Evolutionary conservation across 805 yeast genomes (phyloP).

Genomic region (Hanseniaspora mollemarum): DNA sequence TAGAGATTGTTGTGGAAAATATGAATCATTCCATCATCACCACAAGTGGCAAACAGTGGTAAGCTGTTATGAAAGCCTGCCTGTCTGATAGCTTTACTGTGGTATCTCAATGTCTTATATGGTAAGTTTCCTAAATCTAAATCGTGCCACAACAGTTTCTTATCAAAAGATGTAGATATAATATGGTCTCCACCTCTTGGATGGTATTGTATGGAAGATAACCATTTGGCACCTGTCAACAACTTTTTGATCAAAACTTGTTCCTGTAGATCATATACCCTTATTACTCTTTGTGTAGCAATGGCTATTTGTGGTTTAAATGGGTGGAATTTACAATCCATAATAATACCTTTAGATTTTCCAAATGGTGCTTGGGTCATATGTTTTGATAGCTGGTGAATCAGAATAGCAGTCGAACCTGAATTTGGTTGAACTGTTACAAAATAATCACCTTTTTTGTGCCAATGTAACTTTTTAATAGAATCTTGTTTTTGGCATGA

Average conservation of each 20-base stretch:
- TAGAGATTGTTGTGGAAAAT: slow-evolving; percentile 94
- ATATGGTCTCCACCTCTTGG: slow-evolving; percentile 86
- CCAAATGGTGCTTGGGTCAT: slow-evolving; percentile 90
- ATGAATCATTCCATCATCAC: slow-evolving; percentile 88
- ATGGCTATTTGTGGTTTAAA: slow-evolving; percentile 87
- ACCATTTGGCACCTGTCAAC: slow-evolving; percentile 93
- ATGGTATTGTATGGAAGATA: slow-evolving; percentile 81
- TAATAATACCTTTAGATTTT: slow-evolving; percentile 82
- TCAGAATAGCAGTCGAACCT: slow-evolving; percentile 75
- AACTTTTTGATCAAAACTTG: slow-evolving; percentile 75
- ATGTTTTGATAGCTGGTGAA: slow-evolving; percentile 91
- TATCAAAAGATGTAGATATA: slow-evolving; percentile 84
- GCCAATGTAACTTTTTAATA: slow-evolving; percentile 84
- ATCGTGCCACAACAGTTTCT: slow-evolving; percentile 95
- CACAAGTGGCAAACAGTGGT: slow-evolving; percentile 87
- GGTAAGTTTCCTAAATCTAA: slow-evolving; percentile 80
- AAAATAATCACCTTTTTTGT: slow-evolving; percentile 91
- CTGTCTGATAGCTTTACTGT: slow-evolving; percentile 83
- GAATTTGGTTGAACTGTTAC: slow-evolving; percentile 94
- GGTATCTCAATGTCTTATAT: slow-evolving; percentile 89
- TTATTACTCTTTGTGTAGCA: slow-evolving; percentile 82
- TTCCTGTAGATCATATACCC: slow-evolving; percentile 79
- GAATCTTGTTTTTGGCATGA: slow-evolving; percentile 46
- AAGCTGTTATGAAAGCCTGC: slow-evolving; percentile 76
- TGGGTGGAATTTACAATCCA: slow-evolving; percentile 96